phyloP scores from a whole-genome alignment of 208 protist genomes.

The Porcisia deanei region DNA sequence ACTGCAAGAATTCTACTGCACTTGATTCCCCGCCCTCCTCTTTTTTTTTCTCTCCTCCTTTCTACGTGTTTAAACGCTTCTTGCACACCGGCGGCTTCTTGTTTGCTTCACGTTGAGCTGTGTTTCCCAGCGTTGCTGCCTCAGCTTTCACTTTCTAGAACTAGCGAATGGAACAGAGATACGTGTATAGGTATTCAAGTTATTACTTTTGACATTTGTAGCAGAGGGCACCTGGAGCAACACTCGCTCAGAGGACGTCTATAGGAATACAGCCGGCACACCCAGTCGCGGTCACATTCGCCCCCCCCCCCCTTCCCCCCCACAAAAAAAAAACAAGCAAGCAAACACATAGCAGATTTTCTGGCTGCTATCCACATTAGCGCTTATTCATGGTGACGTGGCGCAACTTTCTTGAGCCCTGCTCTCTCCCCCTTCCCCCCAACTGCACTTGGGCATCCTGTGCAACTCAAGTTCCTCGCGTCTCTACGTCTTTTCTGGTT shows the following conservation, averaged over 20 bases:
- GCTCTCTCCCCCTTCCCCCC: neutral
- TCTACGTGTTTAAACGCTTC: neutral
- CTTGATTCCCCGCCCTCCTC: neutral
- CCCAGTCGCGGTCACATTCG: neutral
- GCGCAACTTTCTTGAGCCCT: neutral
- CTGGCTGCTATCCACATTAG: no score
- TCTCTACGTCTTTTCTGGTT: neutral
- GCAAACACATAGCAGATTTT: neutral
- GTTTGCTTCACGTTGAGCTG: neutral
- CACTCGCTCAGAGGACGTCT: neutral
- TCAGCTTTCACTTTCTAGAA: neutral
- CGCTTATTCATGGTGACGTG: neutral
- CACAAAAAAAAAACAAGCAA: neutral
- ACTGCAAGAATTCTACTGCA: neutral
- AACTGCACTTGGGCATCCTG: neutral
- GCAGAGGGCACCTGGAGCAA: neutral
- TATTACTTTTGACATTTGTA: neutral
- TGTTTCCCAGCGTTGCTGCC: neutral
- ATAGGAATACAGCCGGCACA: no score
- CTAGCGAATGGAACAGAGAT: neutral
- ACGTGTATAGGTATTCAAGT: neutral
- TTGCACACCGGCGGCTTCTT: neutral
- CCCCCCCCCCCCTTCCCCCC: no score
- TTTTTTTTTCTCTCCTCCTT: neutral
- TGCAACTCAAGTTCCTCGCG: neutral